These are phyloP conservation scores for Aspergillus uvarum DNA, from an alignment of 2,329 filamentous ascomycete species.

Conservation along the genomic window DNA sequence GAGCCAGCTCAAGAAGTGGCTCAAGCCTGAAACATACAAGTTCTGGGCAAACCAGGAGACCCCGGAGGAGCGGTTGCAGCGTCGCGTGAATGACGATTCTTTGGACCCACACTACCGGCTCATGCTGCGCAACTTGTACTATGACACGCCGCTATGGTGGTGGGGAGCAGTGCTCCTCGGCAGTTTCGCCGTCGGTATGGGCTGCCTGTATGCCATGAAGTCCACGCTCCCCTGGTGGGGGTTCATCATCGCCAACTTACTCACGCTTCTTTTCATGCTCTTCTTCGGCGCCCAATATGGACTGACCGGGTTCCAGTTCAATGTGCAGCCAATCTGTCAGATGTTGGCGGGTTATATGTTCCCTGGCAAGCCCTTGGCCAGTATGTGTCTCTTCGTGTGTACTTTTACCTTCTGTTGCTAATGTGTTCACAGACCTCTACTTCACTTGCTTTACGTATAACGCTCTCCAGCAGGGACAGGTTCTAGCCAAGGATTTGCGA, in stretches of 20 bases:
- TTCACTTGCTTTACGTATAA: constrained; percentile 10
- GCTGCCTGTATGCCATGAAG: constrained; percentile 6
- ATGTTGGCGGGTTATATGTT: constrained; percentile 8
- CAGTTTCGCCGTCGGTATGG: constrained; percentile 2
- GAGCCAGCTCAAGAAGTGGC: constrained; percentile 3
- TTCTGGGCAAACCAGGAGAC: constrained; percentile 5
- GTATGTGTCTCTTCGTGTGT: background rate
- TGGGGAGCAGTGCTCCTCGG: constrained; percentile 1
- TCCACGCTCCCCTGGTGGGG: constrained; percentile 7
- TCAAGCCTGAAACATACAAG: constrained; percentile 4
- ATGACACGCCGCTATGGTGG: constrained; percentile 3
- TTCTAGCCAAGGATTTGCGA: constrained; percentile 3
- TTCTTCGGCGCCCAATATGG: constrained; percentile 6
- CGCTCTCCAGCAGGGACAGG: constrained; percentile 2
- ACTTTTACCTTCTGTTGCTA: background rate
- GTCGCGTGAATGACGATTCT: background rate
- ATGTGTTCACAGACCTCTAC: background rate
- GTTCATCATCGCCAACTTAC: constrained; percentile 4
- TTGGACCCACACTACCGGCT: constrained; percentile 6
- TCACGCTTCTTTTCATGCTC: constrained; percentile 5
- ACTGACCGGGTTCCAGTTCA: constrained; percentile 2
- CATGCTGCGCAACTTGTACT: constrained; percentile 1
- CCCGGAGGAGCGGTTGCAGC: background rate
- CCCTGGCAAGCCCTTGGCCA: constrained; percentile 1
- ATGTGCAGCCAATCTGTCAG: constrained; percentile 6